These are phyloP conservation scores for Colletotrichum spaethianum DNA, from an alignment of 2,329 filamentous ascomycete genomes.

Conservation along the genomic window DNA sequence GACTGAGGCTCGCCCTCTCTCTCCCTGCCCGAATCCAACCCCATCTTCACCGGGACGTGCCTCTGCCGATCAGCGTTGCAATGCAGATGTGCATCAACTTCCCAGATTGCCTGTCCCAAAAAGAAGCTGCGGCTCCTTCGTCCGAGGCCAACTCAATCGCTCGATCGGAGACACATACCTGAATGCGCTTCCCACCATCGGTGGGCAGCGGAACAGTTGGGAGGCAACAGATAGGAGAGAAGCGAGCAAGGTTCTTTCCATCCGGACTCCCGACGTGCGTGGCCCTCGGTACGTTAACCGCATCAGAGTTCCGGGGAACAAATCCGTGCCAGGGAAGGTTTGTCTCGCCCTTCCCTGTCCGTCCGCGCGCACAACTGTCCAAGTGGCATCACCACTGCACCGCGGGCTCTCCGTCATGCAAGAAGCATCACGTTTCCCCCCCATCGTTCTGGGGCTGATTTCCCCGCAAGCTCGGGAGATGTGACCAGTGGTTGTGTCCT, in stretches of 20 bases:
- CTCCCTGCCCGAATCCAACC: not conserved
- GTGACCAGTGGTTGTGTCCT: not conserved
- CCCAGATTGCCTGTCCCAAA: not conserved
- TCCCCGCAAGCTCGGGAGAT: slow-evolving; percentile 1
- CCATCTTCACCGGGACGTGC: not conserved
- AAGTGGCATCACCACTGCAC: slow-evolving; percentile 16
- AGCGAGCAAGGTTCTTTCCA: not conserved
- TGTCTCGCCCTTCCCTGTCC: slow-evolving; percentile 26
- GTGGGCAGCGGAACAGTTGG: not conserved
- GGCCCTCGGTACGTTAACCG: not conserved
- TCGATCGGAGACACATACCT: not conserved
- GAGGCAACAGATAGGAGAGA: not conserved
- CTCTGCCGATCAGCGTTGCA: not conserved
- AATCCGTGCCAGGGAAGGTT: slow-evolving; percentile 21
- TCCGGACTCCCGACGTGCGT: not conserved
- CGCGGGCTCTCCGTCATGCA: slow-evolving; percentile 5
- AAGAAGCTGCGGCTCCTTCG: not conserved
- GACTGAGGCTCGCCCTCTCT: not conserved
- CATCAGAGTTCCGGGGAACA: slow-evolving; percentile 22
- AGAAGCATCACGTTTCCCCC: not conserved
- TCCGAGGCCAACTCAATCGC: slow-evolving; percentile 5
- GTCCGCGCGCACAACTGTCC: slow-evolving; percentile 24
- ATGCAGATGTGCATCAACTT: not conserved
- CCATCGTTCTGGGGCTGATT: not conserved
- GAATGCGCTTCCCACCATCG: not conserved